These are phyloP conservation scores for Atkinsonella hypoxylon DNA, from an alignment of 2,329 filamentous ascomycete species.

Conservation along the genomic window DNA sequence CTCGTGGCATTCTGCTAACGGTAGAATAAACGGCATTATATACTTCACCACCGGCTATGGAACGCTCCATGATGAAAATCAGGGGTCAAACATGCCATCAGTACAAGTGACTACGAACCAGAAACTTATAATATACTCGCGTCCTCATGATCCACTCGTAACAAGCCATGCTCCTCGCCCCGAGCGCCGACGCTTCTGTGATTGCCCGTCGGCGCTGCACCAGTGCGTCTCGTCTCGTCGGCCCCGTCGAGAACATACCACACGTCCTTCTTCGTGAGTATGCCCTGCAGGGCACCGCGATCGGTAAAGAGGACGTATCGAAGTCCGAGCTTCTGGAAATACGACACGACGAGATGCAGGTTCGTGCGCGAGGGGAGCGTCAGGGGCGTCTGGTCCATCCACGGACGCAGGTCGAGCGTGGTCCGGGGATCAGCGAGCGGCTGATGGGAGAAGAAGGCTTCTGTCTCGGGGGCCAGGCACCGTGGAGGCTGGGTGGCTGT, in stretches of 20 bases:
- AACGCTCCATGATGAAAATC: too few species aligned
- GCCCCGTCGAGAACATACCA: constrained; percentile 84
- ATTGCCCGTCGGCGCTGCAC: constrained; percentile 11
- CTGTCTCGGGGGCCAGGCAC: constrained; percentile 55
- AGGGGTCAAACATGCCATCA: too few species aligned
- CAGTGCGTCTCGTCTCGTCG: constrained; percentile 43
- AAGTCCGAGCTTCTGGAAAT: constrained; percentile 90
- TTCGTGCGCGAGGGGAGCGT: constrained; percentile 67
- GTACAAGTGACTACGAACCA: not conserved
- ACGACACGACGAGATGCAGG: constrained; percentile 75
- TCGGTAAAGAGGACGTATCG: constrained; percentile 84
- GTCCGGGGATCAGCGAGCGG: constrained; percentile 65
- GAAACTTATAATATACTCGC: constrained; percentile 4
- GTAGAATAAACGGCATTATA: too few species aligned
- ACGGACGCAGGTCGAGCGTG: constrained; percentile 80
- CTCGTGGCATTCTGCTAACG: too few species aligned
- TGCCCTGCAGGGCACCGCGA: constrained; percentile 65
- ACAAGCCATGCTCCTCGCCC: not conserved
- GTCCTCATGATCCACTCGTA: constrained; percentile 1
- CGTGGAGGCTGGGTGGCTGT: constrained; percentile 41
- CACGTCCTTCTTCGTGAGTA: constrained; percentile 95
- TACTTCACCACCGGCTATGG: too few species aligned
- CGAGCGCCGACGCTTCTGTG: not conserved
- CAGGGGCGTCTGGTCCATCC: constrained; percentile 98
- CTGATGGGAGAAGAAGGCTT: constrained; percentile 76